phyloP scores from a whole-genome alignment of 495 filamentous ascomycete genomes.

The Tuber indicum region DNA sequence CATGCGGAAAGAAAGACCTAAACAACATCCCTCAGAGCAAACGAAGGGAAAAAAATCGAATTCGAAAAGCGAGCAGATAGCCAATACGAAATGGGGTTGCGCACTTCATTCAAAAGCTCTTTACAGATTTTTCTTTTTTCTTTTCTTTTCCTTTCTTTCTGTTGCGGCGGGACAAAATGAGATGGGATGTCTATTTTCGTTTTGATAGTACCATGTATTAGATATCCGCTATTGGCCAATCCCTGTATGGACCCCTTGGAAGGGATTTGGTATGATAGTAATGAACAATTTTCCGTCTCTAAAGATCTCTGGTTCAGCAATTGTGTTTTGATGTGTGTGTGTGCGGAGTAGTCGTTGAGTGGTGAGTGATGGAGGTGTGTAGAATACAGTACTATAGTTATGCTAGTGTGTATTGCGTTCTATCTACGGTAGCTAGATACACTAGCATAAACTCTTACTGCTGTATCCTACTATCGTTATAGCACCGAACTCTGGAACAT shows the following conservation, averaged over 20 bases:
- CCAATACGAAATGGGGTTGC: background rate
- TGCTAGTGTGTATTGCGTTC: background rate
- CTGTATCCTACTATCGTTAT: background rate
- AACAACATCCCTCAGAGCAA: background rate
- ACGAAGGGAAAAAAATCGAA: background rate
- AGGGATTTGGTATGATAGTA: slow-evolving; percentile 1
- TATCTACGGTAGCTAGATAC: background rate
- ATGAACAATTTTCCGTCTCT: slow-evolving; percentile 3
- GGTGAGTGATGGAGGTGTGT: background rate
- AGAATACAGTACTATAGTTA: background rate
- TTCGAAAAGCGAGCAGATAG: background rate
- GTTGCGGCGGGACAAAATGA: background rate
- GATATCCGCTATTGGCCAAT: background rate
- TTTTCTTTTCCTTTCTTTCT: background rate
- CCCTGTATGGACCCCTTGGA: background rate
- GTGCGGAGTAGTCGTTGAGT: background rate
- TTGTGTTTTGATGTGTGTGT: background rate
- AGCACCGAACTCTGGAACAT: background rate
- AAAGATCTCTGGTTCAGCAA: background rate
- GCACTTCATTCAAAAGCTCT: background rate
- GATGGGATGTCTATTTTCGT: background rate
- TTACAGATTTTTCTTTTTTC: background rate
- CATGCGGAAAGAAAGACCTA: slow-evolving; percentile 8
- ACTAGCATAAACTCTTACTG: background rate
- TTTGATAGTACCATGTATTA: background rate